A percentile compares a stretch with the other conserved stretches of the same genome.
Conservation (phyloP, 305 asterid species). For the Galium porrigens region DNA sequence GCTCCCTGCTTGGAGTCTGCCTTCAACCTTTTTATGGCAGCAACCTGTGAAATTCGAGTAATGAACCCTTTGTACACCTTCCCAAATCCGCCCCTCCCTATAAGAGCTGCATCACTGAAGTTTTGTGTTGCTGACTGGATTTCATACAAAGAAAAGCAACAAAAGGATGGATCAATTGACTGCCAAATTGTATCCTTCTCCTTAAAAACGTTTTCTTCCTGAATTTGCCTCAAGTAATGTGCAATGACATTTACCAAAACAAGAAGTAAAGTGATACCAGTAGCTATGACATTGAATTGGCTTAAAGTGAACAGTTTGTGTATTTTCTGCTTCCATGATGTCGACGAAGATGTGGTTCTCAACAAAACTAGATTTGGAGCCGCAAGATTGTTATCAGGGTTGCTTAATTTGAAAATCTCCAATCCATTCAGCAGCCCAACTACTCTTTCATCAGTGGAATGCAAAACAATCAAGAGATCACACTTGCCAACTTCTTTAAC, state of each 20-base stretch:
- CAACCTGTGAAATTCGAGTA: slow-evolving; percentile 37
- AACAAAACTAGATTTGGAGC: slow-evolving; percentile 18
- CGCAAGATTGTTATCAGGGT: slow-evolving; percentile 16
- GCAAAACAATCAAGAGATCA: slow-evolving; percentile 18
- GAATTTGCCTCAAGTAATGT: slow-evolving; percentile 26
- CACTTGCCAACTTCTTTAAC: slow-evolving; percentile 23
- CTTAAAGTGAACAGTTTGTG: neutral
- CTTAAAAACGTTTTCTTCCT: slow-evolving; percentile 23
- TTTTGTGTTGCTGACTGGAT: slow-evolving; percentile 33
- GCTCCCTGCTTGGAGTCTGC: slow-evolving; percentile 35
- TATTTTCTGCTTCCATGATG: neutral
- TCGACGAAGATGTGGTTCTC: neutral
- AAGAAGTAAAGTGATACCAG: slow-evolving; percentile 21
- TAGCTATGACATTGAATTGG: slow-evolving; percentile 13
- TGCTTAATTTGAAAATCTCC: slow-evolving; percentile 7
- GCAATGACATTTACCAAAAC: slow-evolving; percentile 29
- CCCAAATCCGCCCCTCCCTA: slow-evolving; percentile 58
- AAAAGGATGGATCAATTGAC: slow-evolving; percentile 17
- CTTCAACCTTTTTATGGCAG: slow-evolving; percentile 38
- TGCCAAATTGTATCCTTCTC: slow-evolving; percentile 25
- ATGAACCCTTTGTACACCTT: slow-evolving; percentile 29
- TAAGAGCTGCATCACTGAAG: slow-evolving; percentile 24
- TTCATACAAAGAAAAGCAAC: slow-evolving; percentile 34
- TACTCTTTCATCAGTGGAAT: neutral
- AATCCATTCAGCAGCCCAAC: slow-evolving; percentile 1